Evolutionary conservation across 805 yeast genomes (phyloP).

Genomic region (Zygoascus tannicola): DNA sequence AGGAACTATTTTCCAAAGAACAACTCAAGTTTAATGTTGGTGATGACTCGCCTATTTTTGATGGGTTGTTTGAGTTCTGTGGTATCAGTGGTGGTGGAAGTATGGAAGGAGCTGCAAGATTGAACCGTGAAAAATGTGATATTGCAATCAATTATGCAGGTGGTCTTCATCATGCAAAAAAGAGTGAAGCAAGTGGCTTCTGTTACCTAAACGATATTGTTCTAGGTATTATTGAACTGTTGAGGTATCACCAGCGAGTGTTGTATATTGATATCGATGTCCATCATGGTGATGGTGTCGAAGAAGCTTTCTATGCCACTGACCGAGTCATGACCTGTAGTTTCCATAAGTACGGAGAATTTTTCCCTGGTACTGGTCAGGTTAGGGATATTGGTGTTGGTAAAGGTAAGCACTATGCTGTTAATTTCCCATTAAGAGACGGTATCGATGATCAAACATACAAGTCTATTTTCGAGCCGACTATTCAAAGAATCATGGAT

Average conservation of each 20-base stretch:
- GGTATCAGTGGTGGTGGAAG: slow-evolving; percentile 89
- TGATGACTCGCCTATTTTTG: slow-evolving; percentile 92
- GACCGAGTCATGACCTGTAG: slow-evolving; percentile 96
- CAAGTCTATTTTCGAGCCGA: slow-evolving; percentile 56
- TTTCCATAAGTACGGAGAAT: slow-evolving; percentile 92
- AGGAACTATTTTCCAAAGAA: slow-evolving; percentile 79
- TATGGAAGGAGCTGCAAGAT: slow-evolving; percentile 72
- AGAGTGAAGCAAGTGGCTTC: slow-evolving; percentile 88
- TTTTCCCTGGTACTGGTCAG: slow-evolving; percentile 96
- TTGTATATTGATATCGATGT: slow-evolving; percentile 89
- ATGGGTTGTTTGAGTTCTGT: slow-evolving; percentile 88
- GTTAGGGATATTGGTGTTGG: slow-evolving; percentile 84
- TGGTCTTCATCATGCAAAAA: slow-evolving; percentile 94
- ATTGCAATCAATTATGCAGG: slow-evolving; percentile 96
- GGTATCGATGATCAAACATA: slow-evolving; percentile 93
- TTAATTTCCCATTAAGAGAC: slow-evolving; percentile 87
- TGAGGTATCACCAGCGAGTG: slow-evolving; percentile 86
- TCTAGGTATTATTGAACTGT: slow-evolving; percentile 70
- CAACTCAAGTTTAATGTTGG: slow-evolving; percentile 91
- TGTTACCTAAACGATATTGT: slow-evolving; percentile 95
- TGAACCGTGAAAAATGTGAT: slow-evolving; percentile 79
- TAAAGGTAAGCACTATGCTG: slow-evolving; percentile 76
- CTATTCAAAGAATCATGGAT: slow-evolving; percentile 77
- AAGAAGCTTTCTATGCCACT: slow-evolving; percentile 90
- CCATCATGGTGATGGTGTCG: slow-evolving; percentile 98